Conservation (phyloP, 305 asterid genomes). For the Fraxinus nigra region DNA sequence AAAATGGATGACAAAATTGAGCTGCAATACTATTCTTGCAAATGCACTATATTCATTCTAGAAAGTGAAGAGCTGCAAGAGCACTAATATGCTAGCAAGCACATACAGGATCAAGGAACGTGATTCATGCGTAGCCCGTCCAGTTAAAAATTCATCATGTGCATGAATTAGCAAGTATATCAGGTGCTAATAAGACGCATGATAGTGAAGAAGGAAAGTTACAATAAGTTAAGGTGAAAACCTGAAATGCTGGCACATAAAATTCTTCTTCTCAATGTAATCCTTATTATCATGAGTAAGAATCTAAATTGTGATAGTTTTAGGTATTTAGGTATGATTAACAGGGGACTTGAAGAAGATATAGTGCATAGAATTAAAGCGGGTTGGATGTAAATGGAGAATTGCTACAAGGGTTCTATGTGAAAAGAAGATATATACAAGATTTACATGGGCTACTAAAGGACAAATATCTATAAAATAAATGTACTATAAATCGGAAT, state of each 20-base stretch:
- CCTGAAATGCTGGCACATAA: neutral
- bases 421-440: neutral
- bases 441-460: neutral
- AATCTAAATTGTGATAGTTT: neutral
- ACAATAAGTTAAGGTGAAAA: neutral
- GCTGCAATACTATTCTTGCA: neutral
- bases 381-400: neutral
- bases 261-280: neutral
- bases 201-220: neutral
- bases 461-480: neutral
- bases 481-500: neutral
- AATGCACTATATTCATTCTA: slow-evolving; percentile 7
- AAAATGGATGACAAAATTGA: neutral
- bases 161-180: neutral
- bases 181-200: neutral
- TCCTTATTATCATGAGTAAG: neutral
- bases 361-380: neutral
- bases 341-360: neutral
- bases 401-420: neutral
- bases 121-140: neutral
- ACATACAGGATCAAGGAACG: neutral
- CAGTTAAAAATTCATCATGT: neutral
- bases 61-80: neutral
- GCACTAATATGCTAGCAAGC: neutral
- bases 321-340: neutral